Evolutionary conservation across 768 basidiomycete genomes (phyloP), one percentile per base, ranked within the genome.

Genomic region (Cystobasidium onofrii): DNA sequence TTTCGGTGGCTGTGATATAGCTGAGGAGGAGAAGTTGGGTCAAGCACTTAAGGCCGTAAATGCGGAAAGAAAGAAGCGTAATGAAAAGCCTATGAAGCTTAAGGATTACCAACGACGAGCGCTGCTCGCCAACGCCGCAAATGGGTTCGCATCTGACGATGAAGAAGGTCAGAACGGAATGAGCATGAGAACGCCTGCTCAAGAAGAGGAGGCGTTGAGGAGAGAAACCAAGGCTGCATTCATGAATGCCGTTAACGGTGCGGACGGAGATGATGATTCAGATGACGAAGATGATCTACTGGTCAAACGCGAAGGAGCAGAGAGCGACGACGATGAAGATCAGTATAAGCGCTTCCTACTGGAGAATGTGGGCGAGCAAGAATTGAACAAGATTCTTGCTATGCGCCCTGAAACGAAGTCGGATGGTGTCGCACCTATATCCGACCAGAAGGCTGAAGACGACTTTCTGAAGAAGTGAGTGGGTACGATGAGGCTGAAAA

Each of bases 381-480:
- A 91, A 78, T 82, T 97, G 63, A 82, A 84, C 67, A 85, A 86
- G 29, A 80, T 95, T 43, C 83, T 99, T 29, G 85, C 85, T 64
- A 74, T 43, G 55, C 76, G 73, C 29, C 61, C 29, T 73, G 78
- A 73, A 15, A 69, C 61, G 61, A 81, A 79, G 69, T 78, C 80
- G 77, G 83, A 81, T 76, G 79, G 81, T 70, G 82, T 34, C 17
- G 52, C 50, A 15, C 69, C 54, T 17, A 83, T 73, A 78, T 76
- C 20, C 73, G 54, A 75, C 66, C 50, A 60, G 54, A 60, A 64
- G 63, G 43, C 36, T 29, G 34, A 78, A 76, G 67, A 91, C 66
- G 90, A 94, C 72, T 96, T 97, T 78, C 83, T 97, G 66, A 85
- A 92, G 83, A 89, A 91, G 94, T 96, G 77, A 67, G 90, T 83